Base-by-base conservation (phyloP, 2,329 filamentous ascomycete genomes). In the Knufia fluminis region DNA sequence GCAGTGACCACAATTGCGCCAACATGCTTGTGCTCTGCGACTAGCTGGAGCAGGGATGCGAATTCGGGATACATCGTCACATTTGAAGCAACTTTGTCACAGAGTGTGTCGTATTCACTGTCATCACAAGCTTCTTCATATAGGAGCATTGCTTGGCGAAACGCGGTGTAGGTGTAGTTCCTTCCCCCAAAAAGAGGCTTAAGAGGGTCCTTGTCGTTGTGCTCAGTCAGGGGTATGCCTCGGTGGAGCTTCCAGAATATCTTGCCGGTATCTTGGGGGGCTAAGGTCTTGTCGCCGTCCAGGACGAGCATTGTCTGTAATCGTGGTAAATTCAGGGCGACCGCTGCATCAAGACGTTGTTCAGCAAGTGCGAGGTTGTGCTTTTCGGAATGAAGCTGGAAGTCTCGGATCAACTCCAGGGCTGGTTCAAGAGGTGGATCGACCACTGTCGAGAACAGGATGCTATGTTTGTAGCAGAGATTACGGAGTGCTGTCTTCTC, bases 241-340 rank as follows among this genome's bases (percentile, higher is more conserved):
- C n/a, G n/a, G n/a, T n/a, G n/a, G n/a, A n/a, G n/a, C n/a, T n/a
- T 53, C 76, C 74, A 81, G 60, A 80, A 80, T 47, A 77, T 33
- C 0, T 32, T 48, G 0, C 74, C 72, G 3, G 72, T 73, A 52
- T 83, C 79, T 10, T 70, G 54, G 1, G 70, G 49, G 3, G 70
- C 62, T 47, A 85, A 60, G 0, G 78, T 83, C 53, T 64, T 74
- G 59, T 83, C 79, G 0, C 64, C 79, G 52, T 84, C 80, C 2
- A 84, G 41, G 0, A 82, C 71, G 14, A 83, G 45, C 40, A 77
- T 61, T 0, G 68, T 77, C 39, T 75, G 56, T 7, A 70, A 44
- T 1, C 55, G 35, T 4, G 47, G 51, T 9, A 38, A 16, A 4
- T 47, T 35, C 2, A 28, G 12, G 3, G 46, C 28, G 7, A 75